These are phyloP conservation scores for Pichia cephalocereana DNA, from an alignment of 805 yeast genomes.

Conservation along the genomic window DNA sequence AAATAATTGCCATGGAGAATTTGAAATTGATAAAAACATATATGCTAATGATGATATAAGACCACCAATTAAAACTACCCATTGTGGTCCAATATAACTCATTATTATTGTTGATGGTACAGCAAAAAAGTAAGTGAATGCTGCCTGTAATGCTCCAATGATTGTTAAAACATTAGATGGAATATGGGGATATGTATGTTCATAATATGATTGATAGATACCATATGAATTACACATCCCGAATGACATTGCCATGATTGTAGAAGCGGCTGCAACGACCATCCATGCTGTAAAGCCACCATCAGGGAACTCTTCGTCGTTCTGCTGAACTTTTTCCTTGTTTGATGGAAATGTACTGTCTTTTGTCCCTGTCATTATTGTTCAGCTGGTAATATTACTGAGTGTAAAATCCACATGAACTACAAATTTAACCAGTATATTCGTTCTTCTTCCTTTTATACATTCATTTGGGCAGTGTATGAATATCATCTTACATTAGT, in stretches of 20 bases:
- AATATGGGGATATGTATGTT: constrained; percentile 32
- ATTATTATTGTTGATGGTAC: constrained; percentile 35
- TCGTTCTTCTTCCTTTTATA: too few species aligned
- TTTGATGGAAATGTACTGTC: too few species aligned
- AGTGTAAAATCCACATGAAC: too few species aligned
- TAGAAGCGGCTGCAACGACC: constrained; percentile 39
- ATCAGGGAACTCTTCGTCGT: constrained; percentile 9
- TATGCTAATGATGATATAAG: constrained; percentile 35
- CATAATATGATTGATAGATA: constrained; percentile 45
- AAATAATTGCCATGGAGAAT: constrained; percentile 55
- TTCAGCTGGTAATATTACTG: too few species aligned
- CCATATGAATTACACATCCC: constrained; percentile 55
- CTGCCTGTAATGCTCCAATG: constrained; percentile 46
- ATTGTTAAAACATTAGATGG: constrained; percentile 39
- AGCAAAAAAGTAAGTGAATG: constrained; percentile 38
- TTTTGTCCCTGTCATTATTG: too few species aligned
- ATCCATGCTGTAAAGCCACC: constrained; percentile 52
- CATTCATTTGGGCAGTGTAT: too few species aligned
- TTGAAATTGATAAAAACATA: constrained; percentile 49
- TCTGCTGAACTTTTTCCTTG: too few species aligned
- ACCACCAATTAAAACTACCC: constrained; percentile 33
- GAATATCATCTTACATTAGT: too few species aligned
- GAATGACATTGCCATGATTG: constrained; percentile 40
- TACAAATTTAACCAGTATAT: too few species aligned
- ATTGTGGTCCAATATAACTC: constrained; percentile 35